Base-by-base conservation (phyloP, 1,284 basidiomycete species). In the Moesziomyces sp. region DNA sequence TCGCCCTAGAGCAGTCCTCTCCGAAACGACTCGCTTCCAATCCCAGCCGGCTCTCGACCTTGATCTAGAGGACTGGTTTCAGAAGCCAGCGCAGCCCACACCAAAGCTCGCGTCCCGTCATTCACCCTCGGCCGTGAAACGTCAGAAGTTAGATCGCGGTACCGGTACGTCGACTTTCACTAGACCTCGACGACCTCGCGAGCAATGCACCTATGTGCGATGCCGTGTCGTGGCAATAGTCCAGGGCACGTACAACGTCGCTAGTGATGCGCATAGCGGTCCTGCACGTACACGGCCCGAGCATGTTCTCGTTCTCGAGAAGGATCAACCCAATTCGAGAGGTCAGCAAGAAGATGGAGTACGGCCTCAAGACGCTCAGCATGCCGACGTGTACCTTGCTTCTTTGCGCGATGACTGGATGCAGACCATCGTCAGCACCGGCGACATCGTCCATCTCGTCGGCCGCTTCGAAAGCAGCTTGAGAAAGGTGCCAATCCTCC, bases 321-420 rank as follows among this genome's bases (percentile, higher is more conserved):
- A 42, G 9, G 70, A 63, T 23, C 43, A 19, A 19, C 57, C 44
- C 24, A 58, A 44, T 45, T 49, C 30, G 18, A 64, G 61, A 59
- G 53, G 5, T 58, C 51, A 40, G 18, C 38, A 11, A 48, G 47
- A 23, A 42, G 62, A 3, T 23, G 8, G 49, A 66, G 40, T 23
- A 4, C 10, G 16, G 8, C 14, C 14, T 18, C 16, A 3, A n/a
- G 21, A 9, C 2, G 34, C n/a, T 23, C 43, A 47, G 9, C 8
- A 46, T 13, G 9, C 46, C 16, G 63, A 61, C 9, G 55, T 49
- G 3, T 23, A 69, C 26, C 56, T 74, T 24, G 78, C 78, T 5
- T 60, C 70, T 9, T 54, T 81, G 5, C 72, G 79, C 40, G 79
- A 80, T 43, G 78, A 81, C 35, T 81, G 79, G 79, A 43, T 69